A percentile compares a stretch with the other conserved stretches of the same genome.
Evolutionary conservation across 345 rosid species (phyloP).

Genomic region (Tarenaya hassleriana): DNA sequence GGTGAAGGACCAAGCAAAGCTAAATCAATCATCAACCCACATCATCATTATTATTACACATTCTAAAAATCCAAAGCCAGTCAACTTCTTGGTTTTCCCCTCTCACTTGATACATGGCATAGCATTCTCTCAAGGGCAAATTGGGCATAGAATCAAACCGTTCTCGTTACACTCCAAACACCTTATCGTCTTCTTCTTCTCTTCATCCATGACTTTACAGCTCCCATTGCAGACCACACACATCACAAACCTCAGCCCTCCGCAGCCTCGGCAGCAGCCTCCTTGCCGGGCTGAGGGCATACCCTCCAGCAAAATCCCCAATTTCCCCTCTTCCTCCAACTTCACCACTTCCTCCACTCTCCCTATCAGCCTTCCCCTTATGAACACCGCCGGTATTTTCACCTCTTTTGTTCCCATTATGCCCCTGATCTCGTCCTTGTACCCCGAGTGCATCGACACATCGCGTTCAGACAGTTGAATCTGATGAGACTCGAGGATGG

Average conservation of each 20-base stretch:
- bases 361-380: conserved; percentile 58
- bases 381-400: conserved; percentile 60
- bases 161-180: conserved; percentile 91
- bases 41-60: no score
- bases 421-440: conserved; percentile 59
- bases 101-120: no score
- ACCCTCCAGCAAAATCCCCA: conserved; percentile 54
- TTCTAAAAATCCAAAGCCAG: no score
- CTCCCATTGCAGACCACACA: conserved; percentile 63
- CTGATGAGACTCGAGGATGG: conserved; percentile 45
- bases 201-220: conserved; percentile 32
- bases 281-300: conserved; percentile 23
- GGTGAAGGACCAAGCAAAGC: no score
- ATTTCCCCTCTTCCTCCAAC: conserved; percentile 65
- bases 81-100: no score
- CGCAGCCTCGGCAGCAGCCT: conserved; percentile 41
- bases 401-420: conserved; percentile 39
- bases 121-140: conserved; percentile 51
- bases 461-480: conserved; percentile 53
- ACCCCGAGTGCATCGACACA: conserved; percentile 59
- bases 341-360: conserved; percentile 64
- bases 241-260: conserved; percentile 44
- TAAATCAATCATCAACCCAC: no score
- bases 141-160: conserved; percentile 74
- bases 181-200: conserved; percentile 43